Conservation (phyloP, 140 eudicot genomes). For the Ambrosia hybrid region DNA sequence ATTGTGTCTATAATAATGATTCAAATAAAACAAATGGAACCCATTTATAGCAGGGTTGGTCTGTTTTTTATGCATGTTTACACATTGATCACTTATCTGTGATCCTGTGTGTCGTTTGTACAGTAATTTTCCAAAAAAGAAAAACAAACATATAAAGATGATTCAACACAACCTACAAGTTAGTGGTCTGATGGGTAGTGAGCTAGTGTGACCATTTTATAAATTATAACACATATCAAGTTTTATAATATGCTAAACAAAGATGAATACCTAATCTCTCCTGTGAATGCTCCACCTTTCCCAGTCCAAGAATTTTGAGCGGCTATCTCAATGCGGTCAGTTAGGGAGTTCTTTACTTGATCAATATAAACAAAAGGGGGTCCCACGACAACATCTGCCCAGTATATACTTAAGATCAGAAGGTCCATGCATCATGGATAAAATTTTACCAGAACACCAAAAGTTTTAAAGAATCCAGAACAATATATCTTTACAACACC, state of each 20-base stretch:
- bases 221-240: slow-evolving; percentile 5
- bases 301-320: slow-evolving; percentile 98
- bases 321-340: slow-evolving; percentile 80
- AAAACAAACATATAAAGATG: slow-evolving; percentile 11
- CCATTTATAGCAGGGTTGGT: no score
- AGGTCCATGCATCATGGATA: slow-evolving; percentile 10
- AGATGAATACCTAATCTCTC: slow-evolving; percentile 78
- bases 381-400: slow-evolving; percentile 88
- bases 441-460: background rate
- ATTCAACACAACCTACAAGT: background rate
- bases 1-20: no score
- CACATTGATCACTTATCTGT: background rate
- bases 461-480: background rate
- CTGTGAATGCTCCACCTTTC: slow-evolving; percentile 98
- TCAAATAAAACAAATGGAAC: no score
- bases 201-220: background rate
- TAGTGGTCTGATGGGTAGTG: background rate
- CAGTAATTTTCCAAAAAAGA: background rate
- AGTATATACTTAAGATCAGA: slow-evolving; percentile 9
- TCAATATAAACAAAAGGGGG: slow-evolving; percentile 93
- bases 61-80: background rate
- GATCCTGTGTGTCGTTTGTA: background rate
- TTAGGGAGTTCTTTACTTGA: slow-evolving; percentile 86
- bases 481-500: background rate
- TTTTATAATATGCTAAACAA: slow-evolving; percentile 2